These are phyloP conservation scores for Lepidium aucheri DNA, from an alignment of 345 rosid genomes.

Conservation along the genomic window DNA sequence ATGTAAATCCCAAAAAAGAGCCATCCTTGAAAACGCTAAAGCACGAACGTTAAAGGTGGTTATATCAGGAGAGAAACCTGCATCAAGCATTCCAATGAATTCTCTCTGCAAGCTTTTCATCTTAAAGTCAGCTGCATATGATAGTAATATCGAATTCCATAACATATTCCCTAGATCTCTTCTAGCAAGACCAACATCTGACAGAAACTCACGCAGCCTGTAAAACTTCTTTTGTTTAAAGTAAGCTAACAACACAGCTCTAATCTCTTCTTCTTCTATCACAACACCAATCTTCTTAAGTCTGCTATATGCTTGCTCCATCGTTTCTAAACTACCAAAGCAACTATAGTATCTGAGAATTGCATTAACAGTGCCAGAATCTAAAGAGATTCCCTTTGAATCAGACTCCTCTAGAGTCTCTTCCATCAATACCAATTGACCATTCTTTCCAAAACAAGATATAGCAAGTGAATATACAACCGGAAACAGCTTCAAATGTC, in stretches of 20 bases:
- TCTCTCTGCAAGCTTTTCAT: slow-evolving; percentile 88
- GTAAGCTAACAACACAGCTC: slow-evolving; percentile 53
- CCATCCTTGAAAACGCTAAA: slow-evolving; percentile 71
- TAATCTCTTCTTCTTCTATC: slow-evolving; percentile 43
- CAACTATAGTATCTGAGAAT: slow-evolving; percentile 41
- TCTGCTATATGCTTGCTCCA: slow-evolving; percentile 54
- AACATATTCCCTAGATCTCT: slow-evolving; percentile 52
- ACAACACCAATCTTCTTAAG: slow-evolving; percentile 49
- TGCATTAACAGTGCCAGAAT: slow-evolving; percentile 44
- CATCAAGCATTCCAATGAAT: slow-evolving; percentile 47
- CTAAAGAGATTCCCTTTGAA: slow-evolving; percentile 34
- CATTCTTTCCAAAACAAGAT: slow-evolving; percentile 52
- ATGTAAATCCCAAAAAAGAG: slow-evolving; percentile 84
- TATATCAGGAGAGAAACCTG: slow-evolving; percentile 66
- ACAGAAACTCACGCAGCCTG: slow-evolving; percentile 50
- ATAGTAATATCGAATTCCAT: slow-evolving; percentile 73
- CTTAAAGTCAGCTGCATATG: slow-evolving; percentile 75
- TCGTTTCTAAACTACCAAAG: slow-evolving; percentile 46
- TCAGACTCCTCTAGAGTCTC: slow-evolving; percentile 35
- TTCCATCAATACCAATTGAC: slow-evolving; percentile 62
- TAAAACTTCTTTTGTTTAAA: slow-evolving; percentile 39
- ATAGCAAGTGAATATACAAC: slow-evolving; percentile 43
- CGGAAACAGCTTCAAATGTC: slow-evolving; percentile 25
- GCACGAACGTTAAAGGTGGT: slow-evolving; percentile 72
- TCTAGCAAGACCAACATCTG: slow-evolving; percentile 59